Percentiles rank a stretch among this genome's conserved stretches.
phyloP scores from a whole-genome alignment of 2,329 filamentous ascomycete species.

The Neofusicoccum kwambonambiense region DNA sequence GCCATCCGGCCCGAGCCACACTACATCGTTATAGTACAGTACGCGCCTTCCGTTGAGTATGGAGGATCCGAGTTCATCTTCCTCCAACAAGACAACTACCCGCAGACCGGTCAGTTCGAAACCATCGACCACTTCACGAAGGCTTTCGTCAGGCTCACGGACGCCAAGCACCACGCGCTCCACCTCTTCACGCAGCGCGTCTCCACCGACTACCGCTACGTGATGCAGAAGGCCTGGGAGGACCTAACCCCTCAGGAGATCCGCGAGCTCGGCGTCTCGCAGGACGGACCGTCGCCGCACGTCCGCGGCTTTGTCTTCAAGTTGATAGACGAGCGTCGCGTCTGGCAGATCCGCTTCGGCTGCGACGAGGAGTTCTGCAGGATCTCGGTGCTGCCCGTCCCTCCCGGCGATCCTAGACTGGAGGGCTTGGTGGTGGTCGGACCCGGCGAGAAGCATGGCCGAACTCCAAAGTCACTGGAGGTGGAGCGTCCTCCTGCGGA shows the following conservation, averaged over 20 bases:
- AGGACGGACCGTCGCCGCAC: background rate
- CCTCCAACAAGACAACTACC: background rate
- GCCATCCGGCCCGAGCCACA: too few species aligned
- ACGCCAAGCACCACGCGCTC: background rate
- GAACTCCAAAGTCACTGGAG: background rate
- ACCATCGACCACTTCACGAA: background rate
- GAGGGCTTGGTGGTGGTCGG: background rate
- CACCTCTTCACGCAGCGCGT: background rate
- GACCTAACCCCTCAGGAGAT: background rate
- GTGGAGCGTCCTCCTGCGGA: too few species aligned
- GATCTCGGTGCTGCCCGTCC: background rate
- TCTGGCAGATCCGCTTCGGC: background rate
- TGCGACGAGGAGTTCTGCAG: constrained; percentile 7
- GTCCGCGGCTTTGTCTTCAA: background rate
- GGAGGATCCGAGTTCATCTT: background rate
- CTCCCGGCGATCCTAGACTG: background rate
- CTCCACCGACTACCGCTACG: background rate
- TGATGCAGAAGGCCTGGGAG: background rate
- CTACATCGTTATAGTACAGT: background rate
- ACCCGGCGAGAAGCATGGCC: background rate
- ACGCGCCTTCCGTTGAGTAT: background rate
- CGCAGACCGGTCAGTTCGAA: background rate
- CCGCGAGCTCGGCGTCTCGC: background rate
- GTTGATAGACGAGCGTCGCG: background rate
- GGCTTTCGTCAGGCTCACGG: background rate